A percentile compares a stretch with the other conserved stretches of the same genome.
Conservation (phyloP, 1,284 basidiomycete genomes). For the Meira nashicola region DNA sequence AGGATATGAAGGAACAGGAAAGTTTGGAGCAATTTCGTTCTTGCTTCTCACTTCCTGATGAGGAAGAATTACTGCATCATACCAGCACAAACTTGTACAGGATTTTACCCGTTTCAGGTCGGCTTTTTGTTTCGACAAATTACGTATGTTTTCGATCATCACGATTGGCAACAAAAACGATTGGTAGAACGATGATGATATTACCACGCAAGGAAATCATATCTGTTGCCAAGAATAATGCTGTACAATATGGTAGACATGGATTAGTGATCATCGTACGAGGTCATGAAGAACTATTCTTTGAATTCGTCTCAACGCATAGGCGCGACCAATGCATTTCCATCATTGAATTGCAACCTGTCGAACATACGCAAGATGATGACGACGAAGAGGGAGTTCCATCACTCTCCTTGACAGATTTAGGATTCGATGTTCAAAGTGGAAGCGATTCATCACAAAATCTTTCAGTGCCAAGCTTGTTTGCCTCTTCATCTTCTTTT, state of each 20-base stretch:
- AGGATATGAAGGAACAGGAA: slow-evolving; percentile 14
- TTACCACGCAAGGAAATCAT: slow-evolving; percentile 83
- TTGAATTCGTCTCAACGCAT: slow-evolving; percentile 78
- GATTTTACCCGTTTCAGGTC: slow-evolving; percentile 36
- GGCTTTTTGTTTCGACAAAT: slow-evolving; percentile 33
- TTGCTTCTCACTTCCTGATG: slow-evolving; percentile 26
- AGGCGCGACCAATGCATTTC: slow-evolving; percentile 70
- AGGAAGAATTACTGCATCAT: slow-evolving; percentile 29
- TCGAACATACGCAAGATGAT: not conserved
- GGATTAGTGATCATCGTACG: slow-evolving; percentile 84
- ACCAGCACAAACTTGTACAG: slow-evolving; percentile 35
- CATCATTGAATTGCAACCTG: slow-evolving; percentile 60
- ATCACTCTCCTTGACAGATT: slow-evolving; percentile 29
- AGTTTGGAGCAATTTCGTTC: slow-evolving; percentile 21
- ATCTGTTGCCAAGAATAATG: slow-evolving; percentile 74
- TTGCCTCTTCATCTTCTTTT: slow-evolving; percentile 14
- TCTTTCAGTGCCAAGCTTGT: not conserved
- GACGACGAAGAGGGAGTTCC: not conserved
- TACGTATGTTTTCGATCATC: slow-evolving; percentile 46
- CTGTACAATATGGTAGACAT: slow-evolving; percentile 79
- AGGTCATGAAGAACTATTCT: slow-evolving; percentile 93
- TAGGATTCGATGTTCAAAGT: slow-evolving; percentile 19
- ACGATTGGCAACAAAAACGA: slow-evolving; percentile 31
- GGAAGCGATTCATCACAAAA: not conserved
- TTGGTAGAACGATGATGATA: slow-evolving; percentile 68